Conservation (phyloP, 768 basidiomycete genomes). For the Chalciporus sphaerocephalus region DNA sequence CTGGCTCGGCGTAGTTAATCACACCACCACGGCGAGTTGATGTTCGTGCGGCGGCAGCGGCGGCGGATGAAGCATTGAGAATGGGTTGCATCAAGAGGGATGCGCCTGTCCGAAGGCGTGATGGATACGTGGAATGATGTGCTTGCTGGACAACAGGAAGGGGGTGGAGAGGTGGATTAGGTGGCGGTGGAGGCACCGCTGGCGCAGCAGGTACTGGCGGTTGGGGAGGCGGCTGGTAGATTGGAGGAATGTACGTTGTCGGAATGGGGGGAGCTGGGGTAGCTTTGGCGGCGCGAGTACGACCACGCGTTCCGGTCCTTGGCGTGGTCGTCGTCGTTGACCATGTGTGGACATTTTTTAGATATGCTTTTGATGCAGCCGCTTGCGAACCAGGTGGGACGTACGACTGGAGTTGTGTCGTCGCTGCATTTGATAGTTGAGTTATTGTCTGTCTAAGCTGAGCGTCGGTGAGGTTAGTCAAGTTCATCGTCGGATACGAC, state of each 20-base stretch:
- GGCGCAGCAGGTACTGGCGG: slow-evolving; percentile 27
- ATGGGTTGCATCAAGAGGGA: slow-evolving; percentile 91
- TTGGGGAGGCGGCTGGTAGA: slow-evolving; percentile 35
- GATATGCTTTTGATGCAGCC: slow-evolving; percentile 43
- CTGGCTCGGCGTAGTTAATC: slow-evolving; percentile 85
- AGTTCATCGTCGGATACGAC: slow-evolving; percentile 32
- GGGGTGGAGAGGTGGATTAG: slow-evolving; percentile 51
- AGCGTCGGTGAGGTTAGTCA: slow-evolving; percentile 51
- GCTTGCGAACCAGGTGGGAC: slow-evolving; percentile 28
- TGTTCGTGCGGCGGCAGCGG: slow-evolving; percentile 33
- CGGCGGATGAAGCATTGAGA: slow-evolving; percentile 39
- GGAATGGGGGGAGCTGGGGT: slow-evolving; percentile 37
- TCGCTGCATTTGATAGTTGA: slow-evolving; percentile 43
- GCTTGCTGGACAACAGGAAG: slow-evolving; percentile 68
- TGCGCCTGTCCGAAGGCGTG: slow-evolving; percentile 85
- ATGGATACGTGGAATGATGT: slow-evolving; percentile 75
- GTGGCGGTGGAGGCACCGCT: slow-evolving; percentile 30
- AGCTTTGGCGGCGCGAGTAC: slow-evolving; percentile 34
- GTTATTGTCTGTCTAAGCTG: slow-evolving; percentile 62
- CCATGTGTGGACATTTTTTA: slow-evolving; percentile 70
- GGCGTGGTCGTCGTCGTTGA: slow-evolving; percentile 54
- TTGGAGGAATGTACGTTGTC: slow-evolving; percentile 34
- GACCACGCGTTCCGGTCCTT: slow-evolving; percentile 37
- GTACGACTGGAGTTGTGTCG: slow-evolving; percentile 35
- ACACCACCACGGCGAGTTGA: slow-evolving; percentile 60